These are phyloP conservation scores for Gaeumannomyces sp. DNA, from an alignment of 2,329 filamentous ascomycete genomes.

Conservation along the genomic window DNA sequence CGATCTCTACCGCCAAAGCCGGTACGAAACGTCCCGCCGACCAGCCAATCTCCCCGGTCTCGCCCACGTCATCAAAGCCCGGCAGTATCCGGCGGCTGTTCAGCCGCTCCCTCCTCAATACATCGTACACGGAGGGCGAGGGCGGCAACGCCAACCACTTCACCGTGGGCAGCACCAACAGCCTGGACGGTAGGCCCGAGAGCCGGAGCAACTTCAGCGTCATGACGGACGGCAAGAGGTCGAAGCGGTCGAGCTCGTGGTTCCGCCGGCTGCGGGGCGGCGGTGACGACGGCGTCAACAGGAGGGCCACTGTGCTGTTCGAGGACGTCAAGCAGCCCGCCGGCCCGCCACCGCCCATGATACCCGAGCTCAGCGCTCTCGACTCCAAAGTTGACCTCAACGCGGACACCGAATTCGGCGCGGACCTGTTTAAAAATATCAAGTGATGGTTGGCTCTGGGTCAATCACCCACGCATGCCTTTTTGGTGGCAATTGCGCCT, in stretches of 20 bases:
- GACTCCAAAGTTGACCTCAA: conserved; percentile 41
- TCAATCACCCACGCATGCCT: neutral
- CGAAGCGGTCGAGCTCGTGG: conserved; percentile 53
- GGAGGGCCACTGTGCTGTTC: conserved; percentile 37
- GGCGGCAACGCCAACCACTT: conserved; percentile 17
- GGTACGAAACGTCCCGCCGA: conserved; percentile 45
- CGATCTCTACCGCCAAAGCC: conserved; percentile 21
- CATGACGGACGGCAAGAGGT: conserved; percentile 42
- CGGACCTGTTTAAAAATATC: conserved; percentile 54
- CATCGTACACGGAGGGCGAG: conserved; percentile 45
- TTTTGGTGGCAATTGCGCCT: neutral
- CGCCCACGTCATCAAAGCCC: conserved; percentile 46
- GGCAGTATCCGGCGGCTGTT: conserved; percentile 53
- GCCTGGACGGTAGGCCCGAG: conserved; percentile 33
- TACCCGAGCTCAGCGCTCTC: conserved; percentile 49
- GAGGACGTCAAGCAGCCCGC: conserved; percentile 32
- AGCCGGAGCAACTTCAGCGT: conserved; percentile 45
- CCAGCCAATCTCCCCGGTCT: conserved; percentile 40
- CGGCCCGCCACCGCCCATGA: conserved; percentile 54
- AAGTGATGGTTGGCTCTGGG: conserved; percentile 31
- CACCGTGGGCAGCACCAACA: conserved; percentile 22
- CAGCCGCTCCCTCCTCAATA: conserved; percentile 49
- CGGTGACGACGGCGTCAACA: conserved; percentile 27
- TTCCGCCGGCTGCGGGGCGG: conserved; percentile 46
- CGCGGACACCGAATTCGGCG: conserved; percentile 40